Base-by-base conservation (phyloP, 208 protist genomes). In the Kentomonas sorsogonicus region DNA sequence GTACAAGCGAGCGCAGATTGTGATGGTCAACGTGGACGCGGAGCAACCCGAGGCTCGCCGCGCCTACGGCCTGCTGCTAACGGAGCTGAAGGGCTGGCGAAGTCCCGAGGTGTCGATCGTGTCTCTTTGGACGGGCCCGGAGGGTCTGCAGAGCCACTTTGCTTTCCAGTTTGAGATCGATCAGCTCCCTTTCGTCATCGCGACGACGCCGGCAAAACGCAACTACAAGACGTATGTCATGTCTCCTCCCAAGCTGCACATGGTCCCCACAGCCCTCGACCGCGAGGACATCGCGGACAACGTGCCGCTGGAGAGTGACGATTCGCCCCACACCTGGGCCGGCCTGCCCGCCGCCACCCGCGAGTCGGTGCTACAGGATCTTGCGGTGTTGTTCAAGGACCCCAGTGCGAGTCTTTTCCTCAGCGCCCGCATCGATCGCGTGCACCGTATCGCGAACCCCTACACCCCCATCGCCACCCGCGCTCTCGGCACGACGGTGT, bases 11-110 rank as follows among this genome's bases (percentile, higher is more conserved):
- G 76, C 69, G 11, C 78, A 90, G 38, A 87, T 95, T 65, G 77
- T 95, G 33, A 64, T 95, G 38, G 64, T 95, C 58, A 92, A 82
- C 76, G 61, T 92, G 31, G 88, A 95, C 58, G 27, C 61, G 33
- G 80, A 92, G 50, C 53, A 65, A 3, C 34, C 0, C 33, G 60
- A 57, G 39, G 82, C 83, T 9, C 38, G 46, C 27, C n/a, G 47
- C 1, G 64, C 62, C 51, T 70, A 75, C 52, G 59, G 69, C 16
- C 33, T 63, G 25, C 66, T 95, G 30, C 34, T 69, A 3, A 25
- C 1, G 44, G 20, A 54, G 10, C 61, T 74, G 15, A 20, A 25
- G 10, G 73, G 66, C 2, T 92, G 88, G 85, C 16, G 53, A 25
- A 95, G 88, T 50, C 48, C 57, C 1, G 77, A 91, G 58, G 83